phyloP scores from a whole-genome alignment of 345 rosid species.

The Ceriops zippeliana region DNA sequence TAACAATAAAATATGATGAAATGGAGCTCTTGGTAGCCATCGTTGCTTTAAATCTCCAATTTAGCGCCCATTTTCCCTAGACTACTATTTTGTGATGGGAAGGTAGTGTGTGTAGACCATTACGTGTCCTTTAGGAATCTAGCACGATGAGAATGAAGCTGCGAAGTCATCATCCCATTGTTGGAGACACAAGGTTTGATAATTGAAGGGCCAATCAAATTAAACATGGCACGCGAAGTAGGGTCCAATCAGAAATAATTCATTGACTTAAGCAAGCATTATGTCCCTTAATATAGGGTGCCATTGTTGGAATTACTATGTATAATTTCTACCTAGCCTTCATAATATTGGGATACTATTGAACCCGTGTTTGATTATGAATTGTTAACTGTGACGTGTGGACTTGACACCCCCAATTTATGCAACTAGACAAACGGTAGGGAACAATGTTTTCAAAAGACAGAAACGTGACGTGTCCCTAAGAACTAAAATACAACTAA shows the following conservation, averaged over 20 bases:
- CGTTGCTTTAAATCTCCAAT: too few relatives aligned
- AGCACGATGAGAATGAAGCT: background rate
- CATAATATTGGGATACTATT: too few relatives aligned
- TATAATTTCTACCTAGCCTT: too few relatives aligned
- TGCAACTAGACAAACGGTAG: background rate
- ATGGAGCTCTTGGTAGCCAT: too few relatives aligned
- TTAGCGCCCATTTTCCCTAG: background rate
- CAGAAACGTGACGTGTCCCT: slow-evolving; percentile 14
- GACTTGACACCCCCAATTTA: background rate
- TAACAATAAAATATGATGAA: too few relatives aligned
- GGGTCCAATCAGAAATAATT: slow-evolving; percentile 21
- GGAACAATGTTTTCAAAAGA: background rate
- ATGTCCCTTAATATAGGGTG: background rate
- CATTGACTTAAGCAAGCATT: slow-evolving; percentile 9
- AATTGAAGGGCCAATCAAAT: slow-evolving; percentile 16
- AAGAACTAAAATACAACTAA: background rate
- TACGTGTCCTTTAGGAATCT: background rate
- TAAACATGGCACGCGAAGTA: slow-evolving; percentile 8
- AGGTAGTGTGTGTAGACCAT: background rate
- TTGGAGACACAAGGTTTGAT: slow-evolving; percentile 13
- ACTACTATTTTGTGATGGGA: background rate
- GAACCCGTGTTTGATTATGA: too few relatives aligned
- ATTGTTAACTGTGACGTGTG: background rate
- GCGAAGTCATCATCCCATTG: slow-evolving; percentile 3
- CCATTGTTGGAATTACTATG: too few relatives aligned